Conservation (phyloP, 2,329 filamentous ascomycete species). For the Davidsoniella virescens region DNA sequence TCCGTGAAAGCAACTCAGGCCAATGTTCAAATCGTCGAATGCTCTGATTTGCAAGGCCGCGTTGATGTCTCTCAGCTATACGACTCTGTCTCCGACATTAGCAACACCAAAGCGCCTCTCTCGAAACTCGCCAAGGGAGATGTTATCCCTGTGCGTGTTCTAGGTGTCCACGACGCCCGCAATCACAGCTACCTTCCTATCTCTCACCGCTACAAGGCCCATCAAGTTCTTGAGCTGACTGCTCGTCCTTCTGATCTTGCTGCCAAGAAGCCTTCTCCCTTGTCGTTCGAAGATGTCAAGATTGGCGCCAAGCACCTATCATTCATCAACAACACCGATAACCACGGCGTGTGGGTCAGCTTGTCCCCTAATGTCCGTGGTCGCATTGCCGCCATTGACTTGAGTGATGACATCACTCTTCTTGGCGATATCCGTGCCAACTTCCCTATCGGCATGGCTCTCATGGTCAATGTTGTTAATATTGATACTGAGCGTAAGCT, state of each 20-base stretch:
- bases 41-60: slow-evolving; percentile 63
- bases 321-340: slow-evolving; percentile 78
- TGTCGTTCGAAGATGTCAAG: slow-evolving; percentile 58
- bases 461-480: slow-evolving; percentile 62
- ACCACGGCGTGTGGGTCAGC: slow-evolving; percentile 77
- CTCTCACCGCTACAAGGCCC: slow-evolving; percentile 64
- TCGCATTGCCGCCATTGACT: slow-evolving; percentile 64
- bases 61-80: slow-evolving; percentile 86
- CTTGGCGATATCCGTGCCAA: slow-evolving; percentile 59
- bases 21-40: slow-evolving; percentile 72
- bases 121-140: slow-evolving; percentile 42
- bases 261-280: slow-evolving; percentile 26
- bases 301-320: slow-evolving; percentile 58
- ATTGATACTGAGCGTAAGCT: slow-evolving; percentile 58
- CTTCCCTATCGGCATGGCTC: slow-evolving; percentile 79
- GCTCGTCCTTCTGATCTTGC: slow-evolving; percentile 55
- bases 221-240: slow-evolving; percentile 75
- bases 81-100: slow-evolving; percentile 73
- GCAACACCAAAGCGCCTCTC: slow-evolving; percentile 68
- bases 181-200: slow-evolving; percentile 87
- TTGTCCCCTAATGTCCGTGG: slow-evolving; percentile 78
- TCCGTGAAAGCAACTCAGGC: slow-evolving; percentile 83
- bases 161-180: slow-evolving; percentile 78
- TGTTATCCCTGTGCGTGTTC: slow-evolving; percentile 54
- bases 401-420: slow-evolving; percentile 71